These are phyloP conservation scores for Pseudogymnoascus sp. DNA, from an alignment of 2,329 filamentous ascomycete genomes.

Conservation along the genomic window DNA sequence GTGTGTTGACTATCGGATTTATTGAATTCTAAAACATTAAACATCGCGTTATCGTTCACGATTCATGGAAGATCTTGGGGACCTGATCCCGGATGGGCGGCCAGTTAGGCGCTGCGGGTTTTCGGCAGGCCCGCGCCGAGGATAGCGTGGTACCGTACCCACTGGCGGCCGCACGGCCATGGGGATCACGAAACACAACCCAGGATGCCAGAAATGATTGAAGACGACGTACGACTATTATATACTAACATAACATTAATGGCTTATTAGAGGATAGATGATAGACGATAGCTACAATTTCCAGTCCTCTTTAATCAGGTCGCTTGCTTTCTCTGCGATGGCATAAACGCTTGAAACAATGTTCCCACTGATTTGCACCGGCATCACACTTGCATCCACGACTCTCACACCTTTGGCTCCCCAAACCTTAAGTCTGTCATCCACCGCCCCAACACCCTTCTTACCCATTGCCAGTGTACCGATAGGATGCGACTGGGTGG, in stretches of 20 bases:
- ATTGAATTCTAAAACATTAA: conserved; percentile 7
- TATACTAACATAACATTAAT: not conserved
- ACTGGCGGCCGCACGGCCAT: not conserved
- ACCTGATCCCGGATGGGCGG: not conserved
- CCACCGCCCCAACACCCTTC: conserved; percentile 71
- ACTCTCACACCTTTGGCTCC: conserved; percentile 67
- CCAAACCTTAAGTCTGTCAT: conserved; percentile 60
- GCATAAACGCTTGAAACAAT: conserved; percentile 79
- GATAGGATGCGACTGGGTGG: conserved; percentile 61
- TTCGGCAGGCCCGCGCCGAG: not conserved
- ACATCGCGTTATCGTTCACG: not conserved
- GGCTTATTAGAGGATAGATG: no score
- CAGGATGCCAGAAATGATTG: no score
- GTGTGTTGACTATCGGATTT: not conserved
- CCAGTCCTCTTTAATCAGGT: conserved; percentile 50
- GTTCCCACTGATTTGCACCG: conserved; percentile 75
- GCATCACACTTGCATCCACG: conserved; percentile 77
- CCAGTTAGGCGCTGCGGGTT: not conserved
- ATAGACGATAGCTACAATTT: not conserved
- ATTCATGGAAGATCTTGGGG: not conserved
- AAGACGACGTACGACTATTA: not conserved
- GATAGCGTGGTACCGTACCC: not conserved
- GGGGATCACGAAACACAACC: not conserved
- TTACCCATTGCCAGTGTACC: conserved; percentile 77
- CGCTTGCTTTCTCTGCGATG: conserved; percentile 75